These are phyloP conservation scores for Sporothrix humicola DNA, from an alignment of 2,329 filamentous ascomycete genomes.

Conservation along the genomic window DNA sequence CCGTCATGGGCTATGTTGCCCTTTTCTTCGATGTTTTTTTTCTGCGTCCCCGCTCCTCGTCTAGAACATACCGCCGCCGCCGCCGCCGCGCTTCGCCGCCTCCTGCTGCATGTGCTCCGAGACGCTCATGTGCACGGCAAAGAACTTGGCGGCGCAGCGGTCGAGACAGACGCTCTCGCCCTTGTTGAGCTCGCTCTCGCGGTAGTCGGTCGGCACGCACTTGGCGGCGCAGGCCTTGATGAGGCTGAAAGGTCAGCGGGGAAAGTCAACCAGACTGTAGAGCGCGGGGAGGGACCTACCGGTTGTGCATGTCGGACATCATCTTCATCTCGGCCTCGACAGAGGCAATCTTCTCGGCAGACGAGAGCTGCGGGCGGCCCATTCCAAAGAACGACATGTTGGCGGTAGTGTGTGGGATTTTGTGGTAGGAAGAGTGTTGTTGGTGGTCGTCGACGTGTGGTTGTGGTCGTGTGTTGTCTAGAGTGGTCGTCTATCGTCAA, in stretches of 20 bases:
- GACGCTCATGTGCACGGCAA: conserved; percentile 97
- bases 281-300: conserved; percentile 68
- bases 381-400: conserved; percentile 46
- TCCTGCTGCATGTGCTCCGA: conserved; percentile 95
- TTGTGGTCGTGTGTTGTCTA: conserved; percentile 1
- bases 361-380: conserved; percentile 79
- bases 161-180: conserved; percentile 98
- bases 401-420: not conserved
- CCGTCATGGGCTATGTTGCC: not conserved
- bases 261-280: too few relatives aligned
- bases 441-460: not conserved
- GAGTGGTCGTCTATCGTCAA: not conserved
- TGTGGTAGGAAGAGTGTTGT: not conserved
- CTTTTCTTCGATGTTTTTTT: not conserved
- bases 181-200: conserved; percentile 96
- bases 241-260: conserved; percentile 59
- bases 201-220: conserved; percentile 91
- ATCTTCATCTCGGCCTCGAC: conserved; percentile 98
- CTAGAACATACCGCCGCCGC: conserved; percentile 51
- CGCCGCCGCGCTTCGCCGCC: conserved; percentile 69
- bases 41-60: too few relatives aligned
- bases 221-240: conserved; percentile 90
- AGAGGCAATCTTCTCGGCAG: conserved; percentile 94
- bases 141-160: conserved; percentile 97
- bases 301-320: conserved; percentile 93